These are phyloP conservation scores for Truncatella angustata DNA, from an alignment of 2,329 filamentous ascomycete species.

Conservation along the genomic window DNA sequence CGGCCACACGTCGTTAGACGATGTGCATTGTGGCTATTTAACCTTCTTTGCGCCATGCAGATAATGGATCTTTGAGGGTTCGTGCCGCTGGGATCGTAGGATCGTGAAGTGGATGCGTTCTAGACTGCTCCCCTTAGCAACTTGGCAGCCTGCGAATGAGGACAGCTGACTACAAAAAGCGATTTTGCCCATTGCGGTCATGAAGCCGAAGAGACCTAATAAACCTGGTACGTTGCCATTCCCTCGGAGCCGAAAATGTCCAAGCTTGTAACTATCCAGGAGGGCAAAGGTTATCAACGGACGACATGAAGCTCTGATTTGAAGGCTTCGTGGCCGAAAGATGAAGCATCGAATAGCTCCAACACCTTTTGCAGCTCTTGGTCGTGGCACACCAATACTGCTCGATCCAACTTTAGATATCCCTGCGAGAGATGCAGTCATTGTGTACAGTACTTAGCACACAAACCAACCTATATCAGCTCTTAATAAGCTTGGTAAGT, in stretches of 20 bases:
- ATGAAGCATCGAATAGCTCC: not conserved
- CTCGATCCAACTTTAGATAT: not conserved
- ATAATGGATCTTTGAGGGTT: conserved; percentile 16
- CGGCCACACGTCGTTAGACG: not conserved
- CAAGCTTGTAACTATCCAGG: no score
- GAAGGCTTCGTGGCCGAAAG: not conserved
- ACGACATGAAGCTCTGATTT: not conserved
- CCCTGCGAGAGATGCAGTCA: not conserved
- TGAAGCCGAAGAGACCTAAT: not conserved
- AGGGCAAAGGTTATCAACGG: no score
- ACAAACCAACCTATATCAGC: no score
- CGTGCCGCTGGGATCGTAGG: conserved; percentile 16
- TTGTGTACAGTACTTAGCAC: no score
- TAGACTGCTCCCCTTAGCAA: conserved; percentile 17
- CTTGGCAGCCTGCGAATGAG: not conserved
- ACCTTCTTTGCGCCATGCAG: conserved; percentile 26
- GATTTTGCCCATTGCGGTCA: conserved; percentile 1
- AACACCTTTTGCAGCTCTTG: not conserved
- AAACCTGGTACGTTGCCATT: not conserved
- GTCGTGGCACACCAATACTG: not conserved
- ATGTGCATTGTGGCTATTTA: conserved; percentile 13
- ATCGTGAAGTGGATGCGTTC: conserved; percentile 14
- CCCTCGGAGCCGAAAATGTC: conserved; percentile 5
- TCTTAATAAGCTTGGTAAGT: no score
- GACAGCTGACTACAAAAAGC: not conserved